Evolutionary conservation across 1,284 basidiomycete species (phyloP).

Genomic region (Veloporphyrellus conicus): DNA sequence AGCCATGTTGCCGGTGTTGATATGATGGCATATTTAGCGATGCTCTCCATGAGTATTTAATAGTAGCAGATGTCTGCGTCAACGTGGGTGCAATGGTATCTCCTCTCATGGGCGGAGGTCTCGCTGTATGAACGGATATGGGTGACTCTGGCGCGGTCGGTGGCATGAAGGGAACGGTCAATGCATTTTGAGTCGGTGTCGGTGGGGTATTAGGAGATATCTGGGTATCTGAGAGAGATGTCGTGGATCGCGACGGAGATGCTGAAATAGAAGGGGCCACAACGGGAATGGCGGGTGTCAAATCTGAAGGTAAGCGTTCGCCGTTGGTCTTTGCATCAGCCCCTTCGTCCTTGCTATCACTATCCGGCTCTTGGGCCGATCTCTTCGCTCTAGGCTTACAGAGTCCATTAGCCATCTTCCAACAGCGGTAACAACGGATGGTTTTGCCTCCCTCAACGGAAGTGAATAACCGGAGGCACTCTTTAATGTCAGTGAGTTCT

Average conservation of each 20-base stretch:
- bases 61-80: slow-evolving; percentile 6
- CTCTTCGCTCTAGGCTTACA: slow-evolving; percentile 38
- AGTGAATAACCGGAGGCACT: slow-evolving; percentile 82
- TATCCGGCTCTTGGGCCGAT: slow-evolving; percentile 34
- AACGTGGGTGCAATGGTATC: slow-evolving; percentile 17
- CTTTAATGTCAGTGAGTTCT: slow-evolving; percentile 59
- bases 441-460: slow-evolving; percentile 89
- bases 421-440: slow-evolving; percentile 89
- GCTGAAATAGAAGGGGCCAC: slow-evolving; percentile 5
- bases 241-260: slow-evolving; percentile 12
- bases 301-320: neutral
- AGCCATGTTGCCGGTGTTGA: slow-evolving; percentile 22
- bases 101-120: slow-evolving; percentile 10
- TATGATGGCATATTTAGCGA: slow-evolving; percentile 35
- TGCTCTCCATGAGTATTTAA: slow-evolving; percentile 21
- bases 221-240: slow-evolving; percentile 26
- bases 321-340: slow-evolving; percentile 4
- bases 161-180: slow-evolving; percentile 53
- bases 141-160: slow-evolving; percentile 44
- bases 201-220: slow-evolving; percentile 23
- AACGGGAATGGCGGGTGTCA: neutral
- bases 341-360: slow-evolving; percentile 30
- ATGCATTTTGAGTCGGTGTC: slow-evolving; percentile 33
- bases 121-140: slow-evolving; percentile 20
- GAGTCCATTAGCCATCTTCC: slow-evolving; percentile 76